phyloP scores from a whole-genome alignment of 2,329 filamentous ascomycete genomes.

The Juglanconis oblonga region DNA sequence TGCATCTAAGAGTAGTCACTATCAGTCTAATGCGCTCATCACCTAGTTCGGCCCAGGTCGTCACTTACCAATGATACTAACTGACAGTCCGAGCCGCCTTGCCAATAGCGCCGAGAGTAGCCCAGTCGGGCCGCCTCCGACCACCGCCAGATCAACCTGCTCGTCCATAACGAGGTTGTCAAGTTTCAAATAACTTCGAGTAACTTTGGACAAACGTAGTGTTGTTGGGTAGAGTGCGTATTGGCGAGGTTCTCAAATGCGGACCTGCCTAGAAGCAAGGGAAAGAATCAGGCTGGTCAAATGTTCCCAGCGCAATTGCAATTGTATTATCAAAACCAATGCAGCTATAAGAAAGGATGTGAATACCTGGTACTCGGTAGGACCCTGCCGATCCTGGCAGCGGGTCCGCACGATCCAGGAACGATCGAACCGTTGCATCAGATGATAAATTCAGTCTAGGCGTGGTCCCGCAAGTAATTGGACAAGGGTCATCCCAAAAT shows the following conservation, averaged over 20 bases:
- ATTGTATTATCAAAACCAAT: no score
- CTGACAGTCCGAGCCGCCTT: slow-evolving; percentile 37
- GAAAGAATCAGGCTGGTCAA: no score
- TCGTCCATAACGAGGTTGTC: background rate
- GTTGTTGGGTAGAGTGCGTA: background rate
- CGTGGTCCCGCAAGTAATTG: no score
- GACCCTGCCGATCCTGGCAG: no score
- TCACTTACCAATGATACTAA: slow-evolving; percentile 35
- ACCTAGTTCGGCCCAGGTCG: background rate
- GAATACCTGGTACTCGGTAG: no score
- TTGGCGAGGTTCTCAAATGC: background rate
- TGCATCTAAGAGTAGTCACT: slow-evolving; percentile 28
- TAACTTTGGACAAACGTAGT: background rate
- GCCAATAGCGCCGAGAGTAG: slow-evolving; percentile 43
- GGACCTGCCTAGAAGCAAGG: no score
- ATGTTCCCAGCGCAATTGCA: no score
- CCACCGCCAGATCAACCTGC: slow-evolving; percentile 34
- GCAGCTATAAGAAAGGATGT: no score
- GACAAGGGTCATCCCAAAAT: no score
- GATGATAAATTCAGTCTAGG: no score
- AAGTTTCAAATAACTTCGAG: background rate
- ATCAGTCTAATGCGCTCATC: background rate
- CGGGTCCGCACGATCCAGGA: no score
- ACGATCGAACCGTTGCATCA: no score
- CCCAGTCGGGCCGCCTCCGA: slow-evolving; percentile 45